Base-by-base conservation (phyloP, 768 basidiomycete genomes). In the Xanthoconium purpureum region DNA sequence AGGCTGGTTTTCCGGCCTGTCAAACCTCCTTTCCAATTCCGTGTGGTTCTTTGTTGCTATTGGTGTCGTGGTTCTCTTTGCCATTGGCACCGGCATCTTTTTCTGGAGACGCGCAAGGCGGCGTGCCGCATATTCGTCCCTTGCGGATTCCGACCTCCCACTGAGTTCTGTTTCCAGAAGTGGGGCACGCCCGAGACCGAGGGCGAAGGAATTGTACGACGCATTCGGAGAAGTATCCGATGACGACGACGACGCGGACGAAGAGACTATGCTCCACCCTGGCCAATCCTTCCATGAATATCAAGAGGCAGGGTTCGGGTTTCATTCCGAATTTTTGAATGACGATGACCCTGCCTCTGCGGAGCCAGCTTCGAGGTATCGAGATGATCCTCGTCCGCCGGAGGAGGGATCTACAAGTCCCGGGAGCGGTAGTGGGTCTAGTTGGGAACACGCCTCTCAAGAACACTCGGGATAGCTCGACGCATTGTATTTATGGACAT, bases 191-290 rank as follows among this genome's bases (percentile, higher is more conserved):
- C 49, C 72, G 13, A 63, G 78, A 24, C 75, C 79, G 37, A 79
- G 86, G 48, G 89, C 94, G 48, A 89, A 89, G 74, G 96, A 98
- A 73, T 68, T 99, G 58, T 98, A 98, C 65, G 94, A 98, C 72
- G 95, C 96, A 17, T 98, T 98, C 73, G 94, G 93, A 36, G 93
- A 94, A 66, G 80, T 86, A 29, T 89, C 87, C 32, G 94, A 92
- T 57, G 89, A 91, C 44, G 88, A 89, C 55, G 89, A 45, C 3
- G 86, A 89, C 50, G 84, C 75, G 14, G 83, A 91, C 64, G 94
- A 94, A 67, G 79, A 80, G 59, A 85, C 86, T 0, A 81, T 80
- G 32, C 74, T 95, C 50, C 78, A 79, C 7, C 66, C 71, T 20
- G 73, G 75, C 30, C 59, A 38, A 42, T 71, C 66, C 30, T 72